phyloP scores from a whole-genome alignment of 2,329 filamentous ascomycete genomes.

The Diaporthe citrichinensis region DNA sequence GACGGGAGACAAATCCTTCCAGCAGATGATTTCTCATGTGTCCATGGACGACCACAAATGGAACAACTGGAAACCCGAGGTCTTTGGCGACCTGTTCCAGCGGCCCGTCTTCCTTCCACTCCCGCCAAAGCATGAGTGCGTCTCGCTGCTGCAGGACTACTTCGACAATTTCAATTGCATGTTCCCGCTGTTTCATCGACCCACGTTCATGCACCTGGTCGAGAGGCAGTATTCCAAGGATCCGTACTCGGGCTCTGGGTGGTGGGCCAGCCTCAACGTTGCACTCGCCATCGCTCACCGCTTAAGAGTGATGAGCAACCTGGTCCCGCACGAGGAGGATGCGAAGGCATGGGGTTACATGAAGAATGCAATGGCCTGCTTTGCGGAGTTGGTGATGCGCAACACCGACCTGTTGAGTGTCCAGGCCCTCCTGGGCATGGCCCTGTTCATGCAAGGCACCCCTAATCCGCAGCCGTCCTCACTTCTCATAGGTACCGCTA shows the following conservation, averaged over 20 bases:
- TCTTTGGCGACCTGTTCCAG: constrained; percentile 93
- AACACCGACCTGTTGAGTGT: constrained; percentile 97
- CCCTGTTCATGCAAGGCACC: constrained; percentile 94
- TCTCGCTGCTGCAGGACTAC: constrained; percentile 91
- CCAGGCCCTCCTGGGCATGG: constrained; percentile 93
- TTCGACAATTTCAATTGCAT: constrained; percentile 99
- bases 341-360: constrained; percentile 95
- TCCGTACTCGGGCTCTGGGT: constrained; percentile 94
- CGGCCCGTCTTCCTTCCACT: constrained; percentile 86
- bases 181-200: constrained; percentile 97
- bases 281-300: constrained; percentile 94
- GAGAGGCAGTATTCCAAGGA: constrained; percentile 94
- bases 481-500: constrained; percentile 90
- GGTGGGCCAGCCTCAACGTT: constrained; percentile 98
- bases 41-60: constrained; percentile 94
- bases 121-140: constrained; percentile 87
- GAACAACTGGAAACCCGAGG: constrained; percentile 98
- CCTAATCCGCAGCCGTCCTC: constrained; percentile 97
- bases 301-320: constrained; percentile 93
- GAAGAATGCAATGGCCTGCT: constrained; percentile 95
- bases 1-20: constrained; percentile 95
- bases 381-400: constrained; percentile 93
- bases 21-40: constrained; percentile 93
- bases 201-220: constrained; percentile 97
- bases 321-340: constrained; percentile 91